Conservation (phyloP, 129 eudicot genomes). For the Flaveria brownii region DNA sequence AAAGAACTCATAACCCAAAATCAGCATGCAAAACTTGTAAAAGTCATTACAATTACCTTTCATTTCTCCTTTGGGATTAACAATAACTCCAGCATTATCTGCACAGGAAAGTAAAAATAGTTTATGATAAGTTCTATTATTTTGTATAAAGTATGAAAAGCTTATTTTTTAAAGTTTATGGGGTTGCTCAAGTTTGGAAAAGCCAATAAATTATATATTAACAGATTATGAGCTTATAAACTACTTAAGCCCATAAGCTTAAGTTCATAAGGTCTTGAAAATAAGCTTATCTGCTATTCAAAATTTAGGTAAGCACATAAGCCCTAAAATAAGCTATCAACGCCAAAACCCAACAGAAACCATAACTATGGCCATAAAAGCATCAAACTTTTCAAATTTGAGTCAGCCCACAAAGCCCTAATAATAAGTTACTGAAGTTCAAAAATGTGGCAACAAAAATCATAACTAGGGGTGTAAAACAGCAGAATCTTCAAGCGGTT, state of each 20-base stretch:
- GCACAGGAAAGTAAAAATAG: slow-evolving; percentile 15
- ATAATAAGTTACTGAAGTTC: too few species aligned
- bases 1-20: neutral
- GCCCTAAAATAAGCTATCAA: neutral
- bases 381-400: neutral
- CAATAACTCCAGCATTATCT: slow-evolving; percentile 93
- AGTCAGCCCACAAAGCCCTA: too few species aligned
- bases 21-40: neutral
- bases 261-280: neutral
- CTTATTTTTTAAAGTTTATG: neutral
- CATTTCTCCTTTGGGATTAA: slow-evolving; percentile 94
- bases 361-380: neutral
- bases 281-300: neutral
- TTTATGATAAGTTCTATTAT: neutral
- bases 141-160: neutral
- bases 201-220: neutral
- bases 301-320: neutral
- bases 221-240: neutral
- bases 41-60: slow-evolving; percentile 48
- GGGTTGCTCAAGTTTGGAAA: neutral
- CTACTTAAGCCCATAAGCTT: neutral
- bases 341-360: neutral
- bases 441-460: too few species aligned
- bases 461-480: neutral
- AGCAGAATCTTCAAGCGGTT: neutral